Evolutionary conservation across 2,329 filamentous ascomycete genomes (phyloP).

Genomic region (Trichoderma sp.): DNA sequence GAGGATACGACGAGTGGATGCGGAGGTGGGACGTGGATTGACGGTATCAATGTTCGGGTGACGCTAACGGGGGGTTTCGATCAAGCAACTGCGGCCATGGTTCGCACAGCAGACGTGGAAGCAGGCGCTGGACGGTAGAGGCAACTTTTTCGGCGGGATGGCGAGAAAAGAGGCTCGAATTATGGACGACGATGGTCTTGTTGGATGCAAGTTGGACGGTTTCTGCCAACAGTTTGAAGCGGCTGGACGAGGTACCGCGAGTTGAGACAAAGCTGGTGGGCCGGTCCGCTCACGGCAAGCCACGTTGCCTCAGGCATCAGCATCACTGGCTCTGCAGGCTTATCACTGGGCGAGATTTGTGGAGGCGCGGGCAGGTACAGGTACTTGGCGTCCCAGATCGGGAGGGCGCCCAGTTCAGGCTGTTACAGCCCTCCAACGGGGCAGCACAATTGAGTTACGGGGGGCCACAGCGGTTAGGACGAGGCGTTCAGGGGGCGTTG

Average conservation of each 20-base stretch:
- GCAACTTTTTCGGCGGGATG: neutral
- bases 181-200: constrained; percentile 4
- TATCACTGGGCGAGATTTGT: neutral
- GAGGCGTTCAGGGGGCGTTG: constrained; percentile 14
- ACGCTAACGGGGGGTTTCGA: constrained; percentile 20
- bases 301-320: constrained; percentile 18
- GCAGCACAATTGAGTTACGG: constrained; percentile 10
- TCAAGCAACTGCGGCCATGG: constrained; percentile 40
- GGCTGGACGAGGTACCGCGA: constrained; percentile 14
- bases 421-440: constrained; percentile 4
- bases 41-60: constrained; percentile 2
- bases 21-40: neutral
- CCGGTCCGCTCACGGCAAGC: constrained; percentile 14
- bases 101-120: constrained; percentile 27
- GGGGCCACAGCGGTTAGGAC: constrained; percentile 9
- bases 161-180: constrained; percentile 13
- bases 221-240: constrained; percentile 21
- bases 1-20: neutral
- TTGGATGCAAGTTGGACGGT: neutral
- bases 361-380: neutral
- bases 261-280: constrained; percentile 12
- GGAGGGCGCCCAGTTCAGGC: constrained; percentile 3
- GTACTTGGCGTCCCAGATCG: constrained; percentile 10
- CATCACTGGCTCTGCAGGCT: neutral
- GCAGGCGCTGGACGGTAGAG: neutral